Evolutionary conservation across 2,329 filamentous ascomycete species (phyloP).

Genomic region (Spiromastix sp.): DNA sequence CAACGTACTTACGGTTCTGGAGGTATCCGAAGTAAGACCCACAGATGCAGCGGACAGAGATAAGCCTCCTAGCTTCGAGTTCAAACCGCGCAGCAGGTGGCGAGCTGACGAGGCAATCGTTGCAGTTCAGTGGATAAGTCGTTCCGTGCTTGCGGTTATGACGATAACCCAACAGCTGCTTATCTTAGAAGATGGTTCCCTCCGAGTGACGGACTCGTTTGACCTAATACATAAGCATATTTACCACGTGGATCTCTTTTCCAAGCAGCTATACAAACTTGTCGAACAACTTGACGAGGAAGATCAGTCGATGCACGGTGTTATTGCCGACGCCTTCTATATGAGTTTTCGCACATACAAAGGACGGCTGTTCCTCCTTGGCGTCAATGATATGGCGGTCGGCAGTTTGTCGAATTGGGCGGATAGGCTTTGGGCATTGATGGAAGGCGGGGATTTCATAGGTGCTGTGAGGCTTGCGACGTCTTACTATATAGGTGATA

Average conservation of each 20-base stretch:
- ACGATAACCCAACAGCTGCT: constrained; percentile 91
- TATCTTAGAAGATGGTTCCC: constrained; percentile 77
- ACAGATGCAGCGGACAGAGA: constrained; percentile 55
- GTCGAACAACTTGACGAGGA: constrained; percentile 85
- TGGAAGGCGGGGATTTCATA: constrained; percentile 95
- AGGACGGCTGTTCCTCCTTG: constrained; percentile 79
- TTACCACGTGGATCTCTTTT: constrained; percentile 85
- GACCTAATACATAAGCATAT: constrained; percentile 88
- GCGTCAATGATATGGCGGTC: constrained; percentile 87
- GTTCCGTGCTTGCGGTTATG: constrained; percentile 80
- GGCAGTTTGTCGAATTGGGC: constrained; percentile 95
- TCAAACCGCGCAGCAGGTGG: constrained; percentile 78
- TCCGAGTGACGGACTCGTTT: constrained; percentile 90
- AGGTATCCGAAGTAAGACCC: constrained; percentile 62
- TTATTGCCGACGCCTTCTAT: constrained; percentile 92
- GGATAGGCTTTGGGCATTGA: constrained; percentile 80
- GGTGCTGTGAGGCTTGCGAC: constrained; percentile 83
- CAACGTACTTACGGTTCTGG: constrained; percentile 87
- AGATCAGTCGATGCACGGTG: constrained; percentile 82
- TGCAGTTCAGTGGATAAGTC: constrained; percentile 90
- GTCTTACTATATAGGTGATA: constrained; percentile 79
- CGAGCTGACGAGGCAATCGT: constrained; percentile 92
- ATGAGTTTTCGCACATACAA: constrained; percentile 98
- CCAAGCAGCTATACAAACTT: constrained; percentile 68
- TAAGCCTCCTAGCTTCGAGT: constrained; percentile 67